Evolutionary conservation across 228 moss, liverwort and hornwort genomes (phyloP).

Genomic region (Sphagnum fallax): DNA sequence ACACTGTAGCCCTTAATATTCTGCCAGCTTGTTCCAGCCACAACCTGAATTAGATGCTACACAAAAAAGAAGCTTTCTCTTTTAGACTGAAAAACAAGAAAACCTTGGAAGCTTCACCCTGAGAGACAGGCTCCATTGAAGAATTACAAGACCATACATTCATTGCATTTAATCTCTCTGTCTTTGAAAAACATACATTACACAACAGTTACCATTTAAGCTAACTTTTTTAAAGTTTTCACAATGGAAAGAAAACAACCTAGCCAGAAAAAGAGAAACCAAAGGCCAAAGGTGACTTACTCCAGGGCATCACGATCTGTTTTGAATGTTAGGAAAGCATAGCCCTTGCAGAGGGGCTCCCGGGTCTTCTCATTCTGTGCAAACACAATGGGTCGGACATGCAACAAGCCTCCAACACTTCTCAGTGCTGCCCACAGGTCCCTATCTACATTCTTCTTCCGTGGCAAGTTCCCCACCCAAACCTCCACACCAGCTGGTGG

Average conservation of each 20-base stretch:
- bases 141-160: too few species aligned
- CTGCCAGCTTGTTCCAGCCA: too few species aligned
- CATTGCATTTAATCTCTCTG: too few species aligned
- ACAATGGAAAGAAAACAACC: too few species aligned
- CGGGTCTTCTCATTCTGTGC: constrained; percentile 80
- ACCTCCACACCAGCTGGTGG: constrained; percentile 81
- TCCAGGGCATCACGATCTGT: constrained; percentile 53
- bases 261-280: too few species aligned
- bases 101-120: not conserved
- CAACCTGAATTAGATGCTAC: too few species aligned
- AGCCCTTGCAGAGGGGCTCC: constrained; percentile 90
- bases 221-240: too few species aligned
- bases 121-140: not conserved
- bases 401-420: constrained; percentile 57
- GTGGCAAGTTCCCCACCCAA: constrained; percentile 74
- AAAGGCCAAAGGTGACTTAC: constrained; percentile 3
- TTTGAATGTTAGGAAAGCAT: constrained; percentile 84
- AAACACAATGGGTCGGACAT: constrained; percentile 67
- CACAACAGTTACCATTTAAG: too few species aligned
- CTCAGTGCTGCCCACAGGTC: constrained; percentile 62
- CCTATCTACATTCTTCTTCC: constrained; percentile 81
- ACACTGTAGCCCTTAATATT: too few species aligned
- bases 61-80: too few species aligned
- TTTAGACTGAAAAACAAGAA: not conserved
- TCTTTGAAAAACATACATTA: too few species aligned